Base-by-base conservation (phyloP, 2,329 filamentous ascomycete genomes). In the Fusarium dlaminii region DNA sequence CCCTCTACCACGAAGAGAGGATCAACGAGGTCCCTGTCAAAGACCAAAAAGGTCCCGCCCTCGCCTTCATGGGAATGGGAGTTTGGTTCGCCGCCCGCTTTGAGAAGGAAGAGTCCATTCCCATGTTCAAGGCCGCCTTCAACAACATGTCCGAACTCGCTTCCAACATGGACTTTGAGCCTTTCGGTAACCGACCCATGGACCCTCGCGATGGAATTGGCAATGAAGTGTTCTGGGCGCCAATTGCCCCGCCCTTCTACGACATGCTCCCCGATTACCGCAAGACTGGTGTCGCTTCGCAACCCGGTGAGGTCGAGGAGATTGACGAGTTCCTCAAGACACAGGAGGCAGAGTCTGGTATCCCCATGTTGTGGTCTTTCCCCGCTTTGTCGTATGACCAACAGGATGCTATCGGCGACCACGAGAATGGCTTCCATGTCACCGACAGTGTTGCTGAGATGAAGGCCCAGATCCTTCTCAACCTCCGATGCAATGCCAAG, bases 401-500 rank as follows among this genome's bases (percentile, higher is more conserved):
- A 12, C 71, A 69, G 57, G 65, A 69, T 34, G 68, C 65, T 7
- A 73, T 68, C 15, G 62, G 63, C 17, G 77, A 80, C 24, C 57
- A 69, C 22, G 65, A 68, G 39, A 79, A 74, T 1, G 61, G 78
- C 22, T 73, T 82, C 37, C 80, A 83, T 46, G 81, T 80, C 18
- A 78, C 73, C 17, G 76, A 80, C 22, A 39, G 54, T 1, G 75
- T 80, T 22, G 70, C 78, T 20, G 77, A 80, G 65, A 80, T 66
- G 72, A 81, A 75, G 75, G 83, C 76, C 42, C 83, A 70, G 79
- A 79, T 90, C 24, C 74, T 90, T 1, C 82, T 91, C 36, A 89
- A 88, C 72, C 78, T 86, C n/a, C 85, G 87, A 54, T 91, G 89
- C 78, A 90, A 72, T 78, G 84, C 79, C 73, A 84, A 72, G 75